phyloP scores from a whole-genome alignment of 108 stramenopile genomes.

The Skeletonema tropicum region DNA sequence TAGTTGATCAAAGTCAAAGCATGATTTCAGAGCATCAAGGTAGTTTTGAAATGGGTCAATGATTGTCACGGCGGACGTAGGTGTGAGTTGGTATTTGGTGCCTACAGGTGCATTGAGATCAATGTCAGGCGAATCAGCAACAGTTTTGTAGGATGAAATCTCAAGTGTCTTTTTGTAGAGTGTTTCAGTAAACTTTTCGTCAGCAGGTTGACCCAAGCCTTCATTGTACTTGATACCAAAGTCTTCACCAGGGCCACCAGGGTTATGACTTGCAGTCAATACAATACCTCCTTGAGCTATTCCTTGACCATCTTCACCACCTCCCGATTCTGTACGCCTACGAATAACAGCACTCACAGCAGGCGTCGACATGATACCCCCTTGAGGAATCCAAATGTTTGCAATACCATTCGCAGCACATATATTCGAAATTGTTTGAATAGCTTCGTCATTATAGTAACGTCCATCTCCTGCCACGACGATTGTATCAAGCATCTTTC shows the following conservation, averaged over 20 bases:
- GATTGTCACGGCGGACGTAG: slow-evolving; percentile 79
- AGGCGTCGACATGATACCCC: slow-evolving; percentile 96
- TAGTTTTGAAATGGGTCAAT: slow-evolving; percentile 89
- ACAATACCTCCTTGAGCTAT: slow-evolving; percentile 88
- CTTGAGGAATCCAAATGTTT: slow-evolving; percentile 89
- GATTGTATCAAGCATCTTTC: slow-evolving; percentile 83
- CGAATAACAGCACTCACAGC: slow-evolving; percentile 92
- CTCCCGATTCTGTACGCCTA: slow-evolving; percentile 34
- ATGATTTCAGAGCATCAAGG: slow-evolving; percentile 79
- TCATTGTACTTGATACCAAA: slow-evolving; percentile 99
- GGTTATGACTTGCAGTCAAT: slow-evolving; percentile 98
- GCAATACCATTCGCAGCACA: slow-evolving; percentile 90
- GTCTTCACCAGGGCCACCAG: slow-evolving; percentile 98
- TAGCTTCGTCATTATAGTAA: slow-evolving; percentile 95
- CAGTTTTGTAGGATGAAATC: slow-evolving; percentile 70
- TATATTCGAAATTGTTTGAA: slow-evolving; percentile 90
- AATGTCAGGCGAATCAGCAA: slow-evolving; percentile 59
- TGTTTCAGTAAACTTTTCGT: slow-evolving; percentile 94
- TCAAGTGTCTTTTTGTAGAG: slow-evolving; percentile 72
- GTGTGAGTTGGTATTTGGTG: slow-evolving; percentile 61
- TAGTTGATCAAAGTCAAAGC: slow-evolving; percentile 95
- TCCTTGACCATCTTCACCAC: slow-evolving; percentile 66
- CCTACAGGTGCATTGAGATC: slow-evolving; percentile 73
- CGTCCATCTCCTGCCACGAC: slow-evolving; percentile 91
- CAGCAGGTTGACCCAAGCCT: slow-evolving; percentile 95